Conservation (phyloP, 768 basidiomycete genomes). For the Jaapia argillacea region DNA sequence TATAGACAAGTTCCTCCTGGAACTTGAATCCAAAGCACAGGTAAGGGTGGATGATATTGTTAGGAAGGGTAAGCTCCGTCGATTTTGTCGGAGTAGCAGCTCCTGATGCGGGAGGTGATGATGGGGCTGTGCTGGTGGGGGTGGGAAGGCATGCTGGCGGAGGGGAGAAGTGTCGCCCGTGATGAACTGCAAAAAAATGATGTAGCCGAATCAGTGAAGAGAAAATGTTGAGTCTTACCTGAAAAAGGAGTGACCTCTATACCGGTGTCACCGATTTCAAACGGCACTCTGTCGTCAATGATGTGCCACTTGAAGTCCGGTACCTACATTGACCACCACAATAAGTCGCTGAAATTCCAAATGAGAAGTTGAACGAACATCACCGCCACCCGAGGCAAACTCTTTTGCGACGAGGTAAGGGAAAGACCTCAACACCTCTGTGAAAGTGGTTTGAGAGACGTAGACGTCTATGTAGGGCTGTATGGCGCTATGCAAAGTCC, state of each 20-base stretch:
- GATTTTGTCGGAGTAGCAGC: constrained; percentile 22
- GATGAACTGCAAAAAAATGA: constrained; percentile 41
- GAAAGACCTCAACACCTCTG: constrained; percentile 59
- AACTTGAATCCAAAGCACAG: constrained; percentile 63
- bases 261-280: constrained; percentile 57
- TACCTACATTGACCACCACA: constrained; percentile 33
- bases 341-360: not conserved
- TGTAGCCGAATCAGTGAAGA: constrained; percentile 3
- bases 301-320: constrained; percentile 81
- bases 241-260: constrained; percentile 55
- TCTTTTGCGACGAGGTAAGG: constrained; percentile 76
- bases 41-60: constrained; percentile 40
- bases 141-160: constrained; percentile 29
- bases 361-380: constrained; percentile 31
- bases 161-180: constrained; percentile 54
- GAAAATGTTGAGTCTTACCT: constrained; percentile 21
- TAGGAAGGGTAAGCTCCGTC: not conserved
- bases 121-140: constrained; percentile 23
- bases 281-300: constrained; percentile 56
- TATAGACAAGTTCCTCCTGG: constrained; percentile 57
- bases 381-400: constrained; percentile 72
- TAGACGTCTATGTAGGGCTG: constrained; percentile 72
- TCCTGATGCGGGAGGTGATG: constrained; percentile 16
- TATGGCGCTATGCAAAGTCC: constrained; percentile 60
- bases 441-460: constrained; percentile 52